Evolutionary conservation across 2,329 filamentous ascomycete genomes (phyloP).

Genomic region (Magnaporthiopsis poae): DNA sequence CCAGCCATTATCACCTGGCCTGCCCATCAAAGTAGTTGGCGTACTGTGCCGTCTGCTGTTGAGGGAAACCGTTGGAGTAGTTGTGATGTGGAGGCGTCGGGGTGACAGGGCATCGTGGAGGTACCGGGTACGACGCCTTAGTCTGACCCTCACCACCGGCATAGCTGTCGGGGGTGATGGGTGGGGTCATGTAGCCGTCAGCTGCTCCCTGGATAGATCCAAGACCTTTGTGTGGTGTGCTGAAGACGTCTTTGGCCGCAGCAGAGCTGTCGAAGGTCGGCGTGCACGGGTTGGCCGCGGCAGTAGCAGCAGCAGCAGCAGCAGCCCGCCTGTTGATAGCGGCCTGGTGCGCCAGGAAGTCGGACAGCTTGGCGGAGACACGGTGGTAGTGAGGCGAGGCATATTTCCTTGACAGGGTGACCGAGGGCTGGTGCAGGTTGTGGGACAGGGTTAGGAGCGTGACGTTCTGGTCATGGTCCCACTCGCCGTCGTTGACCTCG

Average conservation of each 20-base stretch:
- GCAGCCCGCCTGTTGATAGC: slow-evolving; percentile 38
- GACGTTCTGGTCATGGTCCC: slow-evolving; percentile 62
- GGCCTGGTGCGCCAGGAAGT: slow-evolving; percentile 51
- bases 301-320: slow-evolving; percentile 10
- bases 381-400: slow-evolving; percentile 42
- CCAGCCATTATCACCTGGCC: neutral
- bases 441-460: slow-evolving; percentile 52
- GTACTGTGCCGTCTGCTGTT: slow-evolving; percentile 35
- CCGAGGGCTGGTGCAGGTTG: slow-evolving; percentile 48
- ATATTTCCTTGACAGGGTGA: slow-evolving; percentile 51
- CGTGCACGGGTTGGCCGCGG: slow-evolving; percentile 39
- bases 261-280: slow-evolving; percentile 39
- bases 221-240: slow-evolving; percentile 69
- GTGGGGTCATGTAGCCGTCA: slow-evolving; percentile 73
- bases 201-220: slow-evolving; percentile 51
- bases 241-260: slow-evolving; percentile 53
- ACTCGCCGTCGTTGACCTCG: slow-evolving; percentile 66
- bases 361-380: slow-evolving; percentile 45
- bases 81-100: slow-evolving; percentile 41
- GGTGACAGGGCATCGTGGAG: slow-evolving; percentile 52
- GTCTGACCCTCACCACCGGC: slow-evolving; percentile 30
- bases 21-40: slow-evolving; percentile 28
- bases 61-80: slow-evolving; percentile 2
- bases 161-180: slow-evolving; percentile 71
- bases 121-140: slow-evolving; percentile 37